A percentile compares a stretch with the other conserved stretches of the same genome.
These are phyloP conservation scores for Vicia sativa DNA, from an alignment of 306 rosid species.

Conservation along the genomic window DNA sequence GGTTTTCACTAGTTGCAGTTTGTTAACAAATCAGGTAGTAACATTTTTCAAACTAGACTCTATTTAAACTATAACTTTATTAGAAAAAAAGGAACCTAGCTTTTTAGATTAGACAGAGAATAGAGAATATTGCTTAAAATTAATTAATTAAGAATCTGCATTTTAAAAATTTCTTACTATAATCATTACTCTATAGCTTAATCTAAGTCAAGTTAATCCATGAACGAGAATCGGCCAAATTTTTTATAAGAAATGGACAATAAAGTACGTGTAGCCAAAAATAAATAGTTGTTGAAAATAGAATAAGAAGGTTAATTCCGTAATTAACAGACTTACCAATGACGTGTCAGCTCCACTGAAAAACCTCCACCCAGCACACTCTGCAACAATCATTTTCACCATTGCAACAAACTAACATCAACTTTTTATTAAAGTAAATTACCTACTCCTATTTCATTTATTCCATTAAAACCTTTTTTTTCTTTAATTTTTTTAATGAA, in stretches of 20 bases:
- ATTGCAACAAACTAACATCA: not conserved
- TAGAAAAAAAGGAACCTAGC: slow-evolving; percentile 27
- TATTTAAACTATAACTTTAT: not conserved
- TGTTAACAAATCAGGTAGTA: not conserved
- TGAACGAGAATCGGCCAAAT: slow-evolving; percentile 1
- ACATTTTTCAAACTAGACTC: slow-evolving; percentile 12
- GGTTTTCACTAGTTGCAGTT: slow-evolving; percentile 13
- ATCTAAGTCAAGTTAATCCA: not conserved
- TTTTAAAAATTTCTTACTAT: not conserved
- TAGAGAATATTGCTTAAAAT: not conserved
- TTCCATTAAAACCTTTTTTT: not conserved
- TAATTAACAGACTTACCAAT: slow-evolving; percentile 54
- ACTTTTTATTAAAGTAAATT: not conserved
- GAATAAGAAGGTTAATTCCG: slow-evolving; percentile 35
- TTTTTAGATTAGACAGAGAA: slow-evolving; percentile 27
- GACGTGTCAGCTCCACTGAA: slow-evolving; percentile 67
- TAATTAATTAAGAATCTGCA: not conserved
- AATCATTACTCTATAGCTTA: not conserved
- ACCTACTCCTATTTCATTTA: not conserved
- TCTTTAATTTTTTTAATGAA: not conserved
- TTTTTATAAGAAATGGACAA: not conserved
- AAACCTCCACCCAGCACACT: slow-evolving; percentile 73
- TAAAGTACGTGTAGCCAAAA: not conserved
- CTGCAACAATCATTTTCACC: slow-evolving; percentile 51
- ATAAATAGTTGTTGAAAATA: not conserved